phyloP scores from a whole-genome alignment of 768 basidiomycete species.

The Suillus subaureus region DNA sequence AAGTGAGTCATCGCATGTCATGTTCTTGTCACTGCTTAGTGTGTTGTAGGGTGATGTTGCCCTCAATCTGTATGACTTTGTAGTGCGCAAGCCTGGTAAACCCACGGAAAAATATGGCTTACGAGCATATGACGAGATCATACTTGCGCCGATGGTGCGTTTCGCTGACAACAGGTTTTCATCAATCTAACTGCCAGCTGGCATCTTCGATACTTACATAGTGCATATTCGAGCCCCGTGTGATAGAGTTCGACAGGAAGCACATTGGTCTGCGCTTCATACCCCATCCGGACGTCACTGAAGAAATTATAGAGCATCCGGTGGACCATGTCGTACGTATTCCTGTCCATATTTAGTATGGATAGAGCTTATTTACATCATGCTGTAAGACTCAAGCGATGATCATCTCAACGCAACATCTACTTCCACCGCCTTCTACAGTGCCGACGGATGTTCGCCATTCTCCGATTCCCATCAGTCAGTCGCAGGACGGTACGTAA shows the following conservation, averaged over 20 bases:
- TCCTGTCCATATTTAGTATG: constrained; percentile 4
- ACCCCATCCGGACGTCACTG: constrained; percentile 65
- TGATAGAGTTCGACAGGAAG: constrained; percentile 88
- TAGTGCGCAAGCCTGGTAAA: constrained; percentile 74
- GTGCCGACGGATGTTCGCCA: constrained; percentile 28
- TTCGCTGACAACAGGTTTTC: neutral
- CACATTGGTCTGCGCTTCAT: constrained; percentile 48
- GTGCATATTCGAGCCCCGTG: constrained; percentile 92
- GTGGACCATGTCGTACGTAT: constrained; percentile 53
- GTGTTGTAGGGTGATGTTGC: constrained; percentile 78
- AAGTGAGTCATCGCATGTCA: constrained; percentile 53
- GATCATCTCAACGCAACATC: constrained; percentile 87
- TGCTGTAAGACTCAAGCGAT: constrained; percentile 78
- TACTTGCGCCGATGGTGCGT: constrained; percentile 89
- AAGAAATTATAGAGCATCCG: constrained; percentile 68
- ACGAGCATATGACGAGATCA: constrained; percentile 93
- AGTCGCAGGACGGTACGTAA: constrained; percentile 30
- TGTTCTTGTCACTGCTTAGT: constrained; percentile 12
- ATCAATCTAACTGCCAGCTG: neutral
- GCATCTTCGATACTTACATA: constrained; percentile 30
- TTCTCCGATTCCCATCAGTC: constrained; percentile 24
- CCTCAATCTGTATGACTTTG: constrained; percentile 87
- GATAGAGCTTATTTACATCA: constrained; percentile 9
- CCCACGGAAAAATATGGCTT: constrained; percentile 86
- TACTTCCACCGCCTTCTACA: constrained; percentile 45